Conservation (phyloP, 2,329 filamentous ascomycete species). For the Magnaporthiopsis rhizophila region DNA sequence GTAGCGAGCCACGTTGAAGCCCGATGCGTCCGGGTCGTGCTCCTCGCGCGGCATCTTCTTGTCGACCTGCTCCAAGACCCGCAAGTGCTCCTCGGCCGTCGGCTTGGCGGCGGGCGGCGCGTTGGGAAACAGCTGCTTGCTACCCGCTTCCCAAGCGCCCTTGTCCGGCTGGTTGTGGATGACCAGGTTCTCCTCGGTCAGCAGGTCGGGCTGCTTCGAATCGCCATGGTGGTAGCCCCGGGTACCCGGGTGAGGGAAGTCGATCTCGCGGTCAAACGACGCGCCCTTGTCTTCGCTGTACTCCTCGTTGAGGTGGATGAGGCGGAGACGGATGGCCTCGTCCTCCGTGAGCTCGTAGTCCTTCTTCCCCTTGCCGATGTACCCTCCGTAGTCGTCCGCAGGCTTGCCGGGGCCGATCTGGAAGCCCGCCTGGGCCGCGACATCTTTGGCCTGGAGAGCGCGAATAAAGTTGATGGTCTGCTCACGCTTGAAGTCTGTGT, state of each 20-base stretch:
- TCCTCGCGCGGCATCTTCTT: slow-evolving; percentile 8
- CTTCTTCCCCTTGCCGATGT: slow-evolving; percentile 14
- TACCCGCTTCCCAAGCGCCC: slow-evolving; percentile 7
- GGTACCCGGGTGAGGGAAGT: neutral
- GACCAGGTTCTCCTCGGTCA: slow-evolving; percentile 13
- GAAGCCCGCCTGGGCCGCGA: neutral
- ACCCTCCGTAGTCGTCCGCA: slow-evolving; percentile 12
- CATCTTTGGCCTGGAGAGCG: slow-evolving; percentile 15
- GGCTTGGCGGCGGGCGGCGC: slow-evolving; percentile 15
- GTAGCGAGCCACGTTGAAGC: slow-evolving; percentile 42
- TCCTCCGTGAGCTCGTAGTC: neutral
- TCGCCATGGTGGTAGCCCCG: slow-evolving; percentile 15
- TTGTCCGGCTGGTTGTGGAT: slow-evolving; percentile 9
- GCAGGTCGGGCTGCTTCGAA: slow-evolving; percentile 13
- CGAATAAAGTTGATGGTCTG: slow-evolving; percentile 28
- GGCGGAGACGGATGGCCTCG: neutral
- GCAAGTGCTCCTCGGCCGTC: slow-evolving; percentile 13
- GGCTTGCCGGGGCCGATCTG: slow-evolving; percentile 1
- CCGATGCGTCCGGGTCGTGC: slow-evolving; percentile 36
- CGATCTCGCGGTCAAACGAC: neutral
- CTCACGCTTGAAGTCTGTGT: slow-evolving; percentile 6
- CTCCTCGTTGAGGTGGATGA: neutral
- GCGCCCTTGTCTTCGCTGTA: neutral
- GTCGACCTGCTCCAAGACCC: neutral
- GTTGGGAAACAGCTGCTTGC: slow-evolving; percentile 20